Conservation (phyloP, 192 early-diverging fungal species). For the Glomus cerebriforme region DNA sequence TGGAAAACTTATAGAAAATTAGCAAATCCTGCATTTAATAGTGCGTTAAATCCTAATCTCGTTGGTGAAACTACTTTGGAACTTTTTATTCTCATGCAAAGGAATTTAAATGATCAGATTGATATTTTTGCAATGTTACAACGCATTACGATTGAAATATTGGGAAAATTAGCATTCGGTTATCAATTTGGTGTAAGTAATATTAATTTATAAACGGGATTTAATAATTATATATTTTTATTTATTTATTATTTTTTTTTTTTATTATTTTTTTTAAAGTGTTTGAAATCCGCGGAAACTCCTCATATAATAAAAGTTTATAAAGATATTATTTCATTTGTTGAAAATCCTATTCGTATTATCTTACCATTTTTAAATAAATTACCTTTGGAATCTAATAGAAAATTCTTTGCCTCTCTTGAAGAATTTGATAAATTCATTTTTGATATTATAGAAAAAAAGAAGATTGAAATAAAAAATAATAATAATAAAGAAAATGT, state of each 20-base stretch:
- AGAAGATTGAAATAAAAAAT: not conserved
- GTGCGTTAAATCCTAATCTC: not conserved
- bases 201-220: no score
- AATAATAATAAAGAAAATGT: not conserved
- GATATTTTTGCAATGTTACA: not conserved
- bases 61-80: not conserved
- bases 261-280: not conserved
- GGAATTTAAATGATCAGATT: not conserved
- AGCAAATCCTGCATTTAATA: not conserved
- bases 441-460: not conserved
- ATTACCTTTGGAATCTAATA: not conserved
- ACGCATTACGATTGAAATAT: not conserved
- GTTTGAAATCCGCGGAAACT: not conserved
- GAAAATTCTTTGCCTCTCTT: not conserved
- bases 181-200: not conserved
- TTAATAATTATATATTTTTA: not conserved
- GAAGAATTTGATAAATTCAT: not conserved
- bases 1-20: not conserved
- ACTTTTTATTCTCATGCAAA: not conserved
- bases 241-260: not conserved
- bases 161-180: not conserved
- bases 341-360: not conserved
- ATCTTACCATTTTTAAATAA: not conserved
- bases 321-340: not conserved
- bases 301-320: not conserved